phyloP scores from a whole-genome alignment of 225 moss, liverwort and hornwort species.

The Polytrichum commune region DNA sequence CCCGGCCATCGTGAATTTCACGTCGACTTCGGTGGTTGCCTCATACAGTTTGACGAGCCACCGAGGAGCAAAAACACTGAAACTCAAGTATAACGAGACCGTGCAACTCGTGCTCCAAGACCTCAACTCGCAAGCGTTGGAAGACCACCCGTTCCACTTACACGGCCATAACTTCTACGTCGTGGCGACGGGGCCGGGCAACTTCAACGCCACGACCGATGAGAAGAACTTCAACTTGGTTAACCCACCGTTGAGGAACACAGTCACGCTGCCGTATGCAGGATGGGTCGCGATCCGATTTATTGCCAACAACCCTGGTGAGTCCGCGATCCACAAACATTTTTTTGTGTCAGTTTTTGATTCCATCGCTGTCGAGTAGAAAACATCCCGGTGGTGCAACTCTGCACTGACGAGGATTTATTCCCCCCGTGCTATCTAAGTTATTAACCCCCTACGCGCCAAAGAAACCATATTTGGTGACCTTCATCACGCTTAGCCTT shows the following conservation, averaged over 20 bases:
- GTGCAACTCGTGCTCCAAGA: constrained; percentile 10
- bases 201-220: background rate
- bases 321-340: background rate
- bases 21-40: too few relatives aligned
- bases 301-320: constrained; percentile 24
- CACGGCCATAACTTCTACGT: constrained; percentile 12
- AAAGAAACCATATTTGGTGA: too few relatives aligned
- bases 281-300: constrained; percentile 37
- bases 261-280: constrained; percentile 11
- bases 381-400: too few relatives aligned
- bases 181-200: background rate
- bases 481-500: too few relatives aligned
- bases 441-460: too few relatives aligned
- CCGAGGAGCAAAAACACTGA: background rate
- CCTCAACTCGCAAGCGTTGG: background rate
- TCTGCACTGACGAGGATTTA: background rate
- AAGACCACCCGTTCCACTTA: constrained; percentile 7
- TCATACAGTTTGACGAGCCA: constrained; percentile 6
- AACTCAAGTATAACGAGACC: constrained; percentile 5
- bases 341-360: background rate
- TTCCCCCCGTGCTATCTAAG: background rate
- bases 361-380: background rate
- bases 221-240: constrained; percentile 4
- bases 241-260: constrained; percentile 15
- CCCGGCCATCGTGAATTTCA: constrained; percentile 2